Conservation (phyloP, 805 yeast genomes). For the Candida maltosa region DNA sequence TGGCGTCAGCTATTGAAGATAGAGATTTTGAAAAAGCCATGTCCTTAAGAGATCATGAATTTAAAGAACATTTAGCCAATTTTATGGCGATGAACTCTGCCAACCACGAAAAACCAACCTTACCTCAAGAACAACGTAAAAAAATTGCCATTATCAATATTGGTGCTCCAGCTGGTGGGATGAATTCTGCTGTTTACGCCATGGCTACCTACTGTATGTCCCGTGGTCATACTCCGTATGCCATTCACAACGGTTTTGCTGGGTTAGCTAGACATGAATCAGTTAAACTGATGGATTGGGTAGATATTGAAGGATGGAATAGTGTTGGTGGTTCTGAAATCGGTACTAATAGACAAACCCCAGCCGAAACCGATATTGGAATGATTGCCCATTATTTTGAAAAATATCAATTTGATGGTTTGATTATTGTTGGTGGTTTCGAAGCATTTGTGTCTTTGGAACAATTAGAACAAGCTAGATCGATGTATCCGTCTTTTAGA, state of each 20-base stretch:
- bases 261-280: conserved; percentile 91
- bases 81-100: conserved; percentile 67
- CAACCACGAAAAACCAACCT: conserved; percentile 57
- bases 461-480: conserved; percentile 75
- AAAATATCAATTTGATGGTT: conserved; percentile 82
- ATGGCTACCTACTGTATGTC: conserved; percentile 86
- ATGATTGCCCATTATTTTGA: conserved; percentile 91
- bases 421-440: conserved; percentile 91
- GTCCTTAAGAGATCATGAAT: conserved; percentile 81
- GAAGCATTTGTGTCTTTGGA: conserved; percentile 90
- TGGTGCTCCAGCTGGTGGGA: conserved; percentile 97
- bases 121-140: conserved; percentile 60
- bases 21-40: conserved; percentile 87
- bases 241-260: conserved; percentile 89
- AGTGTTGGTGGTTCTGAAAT: conserved; percentile 92
- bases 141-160: conserved; percentile 85
- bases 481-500: conserved; percentile 81
- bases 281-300: conserved; percentile 72
- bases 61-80: conserved; percentile 73
- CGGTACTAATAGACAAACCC: conserved; percentile 90
- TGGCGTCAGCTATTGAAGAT: conserved; percentile 78
- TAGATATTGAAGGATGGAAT: conserved; percentile 85
- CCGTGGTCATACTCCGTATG: conserved; percentile 85
- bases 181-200: conserved; percentile 91
- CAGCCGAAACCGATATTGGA: conserved; percentile 76